Evolutionary conservation across 257 asterid genomes (phyloP).

Genomic region (Solanum rostratum): DNA sequence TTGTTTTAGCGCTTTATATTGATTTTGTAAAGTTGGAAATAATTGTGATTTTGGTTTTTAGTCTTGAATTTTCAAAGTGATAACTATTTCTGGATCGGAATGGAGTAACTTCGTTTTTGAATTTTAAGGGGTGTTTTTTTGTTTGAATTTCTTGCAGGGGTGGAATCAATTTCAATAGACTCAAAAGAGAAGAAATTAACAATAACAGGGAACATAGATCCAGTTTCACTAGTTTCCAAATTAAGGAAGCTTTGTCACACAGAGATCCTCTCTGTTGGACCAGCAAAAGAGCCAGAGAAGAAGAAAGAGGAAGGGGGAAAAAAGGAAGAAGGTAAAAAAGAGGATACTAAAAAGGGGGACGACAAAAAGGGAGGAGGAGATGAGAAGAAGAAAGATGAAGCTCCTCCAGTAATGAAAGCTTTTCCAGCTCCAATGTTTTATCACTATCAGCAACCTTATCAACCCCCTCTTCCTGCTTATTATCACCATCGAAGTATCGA

Average conservation of each 20-base stretch:
- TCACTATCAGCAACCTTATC: constrained; percentile 22
- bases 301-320: constrained; percentile 30
- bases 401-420: constrained; percentile 9
- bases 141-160: constrained; percentile 20
- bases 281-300: constrained; percentile 72
- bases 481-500: constrained; percentile 22
- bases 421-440: constrained; percentile 10
- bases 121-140: neutral
- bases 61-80: no score
- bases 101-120: neutral
- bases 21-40: no score
- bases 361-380: constrained; percentile 16
- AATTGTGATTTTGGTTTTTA: no score
- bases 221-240: constrained; percentile 39
- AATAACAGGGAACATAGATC: constrained; percentile 49
- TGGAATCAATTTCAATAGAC: constrained; percentile 52
- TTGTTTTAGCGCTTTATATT: neutral
- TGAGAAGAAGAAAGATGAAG: constrained; percentile 25
- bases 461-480: constrained; percentile 8
- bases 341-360: neutral
- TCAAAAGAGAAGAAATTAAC: constrained; percentile 49
- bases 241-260: constrained; percentile 53
- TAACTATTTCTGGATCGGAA: neutral
- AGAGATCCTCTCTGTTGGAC: constrained; percentile 55
- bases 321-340: constrained; percentile 11